Percentiles rank a stretch among this genome's conserved stretches.
Conservation (phyloP, 1,139 yeast genomes). For the Pichia sp. region DNA sequence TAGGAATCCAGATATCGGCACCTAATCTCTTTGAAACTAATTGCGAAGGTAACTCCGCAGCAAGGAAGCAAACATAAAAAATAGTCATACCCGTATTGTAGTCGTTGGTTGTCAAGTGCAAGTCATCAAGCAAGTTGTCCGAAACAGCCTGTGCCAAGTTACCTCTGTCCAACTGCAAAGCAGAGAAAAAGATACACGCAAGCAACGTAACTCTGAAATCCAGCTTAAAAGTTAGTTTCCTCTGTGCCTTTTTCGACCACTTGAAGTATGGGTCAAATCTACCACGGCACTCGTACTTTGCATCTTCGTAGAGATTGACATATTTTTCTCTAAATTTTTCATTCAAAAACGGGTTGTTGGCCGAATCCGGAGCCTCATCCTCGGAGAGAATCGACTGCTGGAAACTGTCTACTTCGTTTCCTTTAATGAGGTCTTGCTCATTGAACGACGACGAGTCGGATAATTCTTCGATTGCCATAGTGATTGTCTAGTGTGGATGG, state of each 20-base stretch:
- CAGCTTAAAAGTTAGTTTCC: constrained; percentile 37
- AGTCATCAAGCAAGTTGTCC: constrained; percentile 44
- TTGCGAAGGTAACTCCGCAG: constrained; percentile 55
- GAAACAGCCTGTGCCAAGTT: constrained; percentile 49
- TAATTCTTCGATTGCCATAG: no score
- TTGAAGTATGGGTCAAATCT: constrained; percentile 29
- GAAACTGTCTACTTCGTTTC: no score
- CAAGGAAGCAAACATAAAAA: constrained; percentile 41
- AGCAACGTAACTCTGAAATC: constrained; percentile 44
- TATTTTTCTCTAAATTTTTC: constrained; percentile 41
- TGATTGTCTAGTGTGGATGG: no score
- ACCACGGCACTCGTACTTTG: constrained; percentile 41
- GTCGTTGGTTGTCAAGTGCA: constrained; percentile 42
- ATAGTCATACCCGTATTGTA: constrained; percentile 48
- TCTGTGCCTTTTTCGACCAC: constrained; percentile 45
- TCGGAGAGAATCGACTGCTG: not conserved
- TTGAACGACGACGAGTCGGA: no score
- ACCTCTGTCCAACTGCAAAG: constrained; percentile 49
- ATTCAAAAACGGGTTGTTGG: constrained; percentile 34
- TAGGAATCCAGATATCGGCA: constrained; percentile 51
- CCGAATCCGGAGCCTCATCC: constrained; percentile 13
- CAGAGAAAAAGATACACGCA: constrained; percentile 49
- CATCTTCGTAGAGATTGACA: constrained; percentile 37
- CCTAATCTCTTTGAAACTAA: constrained; percentile 49
- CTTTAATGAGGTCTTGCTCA: no score